Evolutionary conservation across 306 rosid species (phyloP).

Genomic region (Cucumis hystrix): DNA sequence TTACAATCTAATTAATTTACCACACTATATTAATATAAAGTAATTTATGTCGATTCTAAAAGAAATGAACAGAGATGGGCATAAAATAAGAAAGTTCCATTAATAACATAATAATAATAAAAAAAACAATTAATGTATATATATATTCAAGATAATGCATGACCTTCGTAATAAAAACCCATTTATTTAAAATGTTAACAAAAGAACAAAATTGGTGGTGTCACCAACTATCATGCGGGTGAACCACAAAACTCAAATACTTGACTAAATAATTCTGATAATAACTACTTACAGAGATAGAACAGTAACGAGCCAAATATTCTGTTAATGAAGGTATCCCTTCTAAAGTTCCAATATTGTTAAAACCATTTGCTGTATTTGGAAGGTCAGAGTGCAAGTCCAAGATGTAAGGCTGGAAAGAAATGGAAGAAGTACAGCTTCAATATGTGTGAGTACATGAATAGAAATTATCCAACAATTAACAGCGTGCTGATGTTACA

Average conservation of each 20-base stretch:
- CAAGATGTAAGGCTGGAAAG: slow-evolving; percentile 46
- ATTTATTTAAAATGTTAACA: too few relatives aligned
- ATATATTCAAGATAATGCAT: neutral
- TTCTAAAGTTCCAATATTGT: slow-evolving; percentile 43
- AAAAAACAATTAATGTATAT: neutral
- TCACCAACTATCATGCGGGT: too few relatives aligned
- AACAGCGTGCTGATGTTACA: neutral
- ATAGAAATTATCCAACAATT: neutral
- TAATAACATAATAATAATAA: neutral
- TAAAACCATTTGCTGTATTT: slow-evolving; percentile 33
- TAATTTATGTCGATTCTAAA: neutral
- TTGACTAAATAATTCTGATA: neutral
- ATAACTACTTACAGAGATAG: slow-evolving; percentile 43
- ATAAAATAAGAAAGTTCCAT: neutral
- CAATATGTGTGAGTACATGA: neutral
- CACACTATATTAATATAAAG: neutral
- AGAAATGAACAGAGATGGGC: neutral
- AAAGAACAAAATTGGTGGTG: too few relatives aligned
- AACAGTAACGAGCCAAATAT: slow-evolving; percentile 79
- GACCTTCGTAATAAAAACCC: neutral
- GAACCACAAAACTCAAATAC: neutral
- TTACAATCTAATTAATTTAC: neutral
- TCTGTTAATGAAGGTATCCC: slow-evolving; percentile 80
- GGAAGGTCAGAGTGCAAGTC: slow-evolving; percentile 23
- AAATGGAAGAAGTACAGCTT: slow-evolving; percentile 6